These are phyloP conservation scores for Ustilago loliicola DNA, from an alignment of 1,284 basidiomycete species.

Conservation along the genomic window DNA sequence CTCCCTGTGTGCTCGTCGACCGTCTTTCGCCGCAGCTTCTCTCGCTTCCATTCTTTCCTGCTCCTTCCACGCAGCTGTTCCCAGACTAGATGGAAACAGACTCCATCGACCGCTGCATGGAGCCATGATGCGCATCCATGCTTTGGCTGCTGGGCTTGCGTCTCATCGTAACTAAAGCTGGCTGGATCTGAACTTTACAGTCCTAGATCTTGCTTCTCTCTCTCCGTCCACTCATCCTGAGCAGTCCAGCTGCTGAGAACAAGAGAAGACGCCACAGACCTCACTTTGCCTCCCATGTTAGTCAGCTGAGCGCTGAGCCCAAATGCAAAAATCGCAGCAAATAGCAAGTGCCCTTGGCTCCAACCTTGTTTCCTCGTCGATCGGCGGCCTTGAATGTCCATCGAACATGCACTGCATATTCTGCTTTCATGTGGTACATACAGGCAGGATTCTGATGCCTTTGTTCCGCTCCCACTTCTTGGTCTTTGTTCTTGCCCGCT, in stretches of 20 bases:
- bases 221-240: background rate
- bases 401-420: slow-evolving; percentile 1
- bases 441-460: background rate
- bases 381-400: slow-evolving; percentile 1
- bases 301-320: slow-evolving; percentile 7
- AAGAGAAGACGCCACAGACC: slow-evolving; percentile 10
- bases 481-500: background rate
- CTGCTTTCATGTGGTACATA: background rate
- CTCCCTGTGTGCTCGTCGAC: background rate
- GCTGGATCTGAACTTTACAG: slow-evolving; percentile 6
- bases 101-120: slow-evolving; percentile 18
- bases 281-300: background rate
- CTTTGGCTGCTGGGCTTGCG: background rate
- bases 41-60: background rate
- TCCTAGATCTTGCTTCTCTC: background rate
- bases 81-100: background rate
- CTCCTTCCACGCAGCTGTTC: slow-evolving; percentile 1
- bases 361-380: background rate
- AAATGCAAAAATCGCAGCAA: slow-evolving; percentile 4
- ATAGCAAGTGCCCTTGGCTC: slow-evolving; percentile 1
- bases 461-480: background rate
- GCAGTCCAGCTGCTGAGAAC: background rate
- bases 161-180: background rate
- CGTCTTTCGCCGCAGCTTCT: slow-evolving; percentile 2
- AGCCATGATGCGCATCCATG: slow-evolving; percentile 16